Evolutionary conservation across 116 monocot genomes (phyloP).

Genomic region (Papilionanthe hybrid): DNA sequence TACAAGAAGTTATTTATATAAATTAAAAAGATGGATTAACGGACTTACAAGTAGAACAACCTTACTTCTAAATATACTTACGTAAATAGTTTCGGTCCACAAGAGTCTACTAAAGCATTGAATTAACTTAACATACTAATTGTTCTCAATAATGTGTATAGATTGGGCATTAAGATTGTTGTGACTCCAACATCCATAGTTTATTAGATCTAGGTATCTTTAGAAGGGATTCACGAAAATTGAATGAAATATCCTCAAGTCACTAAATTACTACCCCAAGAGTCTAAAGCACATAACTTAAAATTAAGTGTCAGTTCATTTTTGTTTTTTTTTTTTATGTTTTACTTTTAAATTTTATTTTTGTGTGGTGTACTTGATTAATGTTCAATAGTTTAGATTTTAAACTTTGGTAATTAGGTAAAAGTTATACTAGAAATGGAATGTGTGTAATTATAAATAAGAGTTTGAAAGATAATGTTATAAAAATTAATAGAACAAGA

Average conservation of each 20-base stretch:
- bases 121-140: background rate
- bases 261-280: too few relatives aligned
- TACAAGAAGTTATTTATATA: background rate
- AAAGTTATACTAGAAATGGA: too few relatives aligned
- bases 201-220: background rate
- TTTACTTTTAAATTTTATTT: too few relatives aligned
- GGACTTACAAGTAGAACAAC: background rate
- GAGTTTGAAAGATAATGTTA: too few relatives aligned
- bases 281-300: too few relatives aligned
- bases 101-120: background rate
- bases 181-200: background rate
- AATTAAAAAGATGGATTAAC: background rate
- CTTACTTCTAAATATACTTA: background rate
- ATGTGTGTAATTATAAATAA: too few relatives aligned
- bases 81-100: background rate
- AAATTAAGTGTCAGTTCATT: too few relatives aligned
- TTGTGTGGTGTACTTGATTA: too few relatives aligned
- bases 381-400: too few relatives aligned
- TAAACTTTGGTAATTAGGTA: too few relatives aligned
- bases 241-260: background rate
- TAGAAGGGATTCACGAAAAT: background rate
- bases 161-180: background rate
- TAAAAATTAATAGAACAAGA: too few relatives aligned
- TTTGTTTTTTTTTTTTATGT: too few relatives aligned
- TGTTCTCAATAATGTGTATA: background rate